phyloP scores from a whole-genome alignment of 306 rosid species.

The barrel medic (Medicago truncatula) region DNA sequence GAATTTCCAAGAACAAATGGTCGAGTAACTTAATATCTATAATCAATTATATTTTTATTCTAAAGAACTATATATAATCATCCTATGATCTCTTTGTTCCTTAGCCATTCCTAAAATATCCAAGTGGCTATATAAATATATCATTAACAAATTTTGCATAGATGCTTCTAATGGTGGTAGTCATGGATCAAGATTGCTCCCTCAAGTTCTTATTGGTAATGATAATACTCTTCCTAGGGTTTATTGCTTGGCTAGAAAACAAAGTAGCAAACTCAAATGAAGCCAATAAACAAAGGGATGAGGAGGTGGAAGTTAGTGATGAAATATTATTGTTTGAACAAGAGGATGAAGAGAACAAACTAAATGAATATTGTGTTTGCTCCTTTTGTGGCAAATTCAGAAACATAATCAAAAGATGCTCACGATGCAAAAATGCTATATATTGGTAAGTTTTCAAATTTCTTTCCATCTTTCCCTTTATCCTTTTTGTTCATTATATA shows the following conservation, averaged over 20 bases:
- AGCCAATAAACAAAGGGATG: slow-evolving; percentile 8
- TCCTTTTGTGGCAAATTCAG: slow-evolving; percentile 47
- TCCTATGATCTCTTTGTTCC: slow-evolving; percentile 7
- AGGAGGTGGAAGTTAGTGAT: not conserved
- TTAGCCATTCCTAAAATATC: not conserved
- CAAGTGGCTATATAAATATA: not conserved
- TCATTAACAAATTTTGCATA: not conserved
- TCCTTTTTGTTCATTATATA: not conserved
- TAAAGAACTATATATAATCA: slow-evolving; percentile 4
- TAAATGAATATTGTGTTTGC: slow-evolving; percentile 23
- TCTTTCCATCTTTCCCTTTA: not conserved
- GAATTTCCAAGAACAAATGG: slow-evolving; percentile 37
- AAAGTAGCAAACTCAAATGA: slow-evolving; percentile 30
- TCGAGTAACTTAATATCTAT: not conserved
- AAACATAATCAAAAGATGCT: slow-evolving; percentile 32
- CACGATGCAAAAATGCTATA: slow-evolving; percentile 40
- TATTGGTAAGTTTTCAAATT: slow-evolving; percentile 41
- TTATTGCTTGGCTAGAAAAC: slow-evolving; percentile 36
- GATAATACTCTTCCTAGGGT: slow-evolving; percentile 20
- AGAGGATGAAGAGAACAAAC: not conserved
- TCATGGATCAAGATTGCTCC: slow-evolving; percentile 23
- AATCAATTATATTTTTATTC: slow-evolving; percentile 1
- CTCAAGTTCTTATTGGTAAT: slow-evolving; percentile 29
- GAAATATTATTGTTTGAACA: slow-evolving; percentile 3
- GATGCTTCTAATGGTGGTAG: slow-evolving; percentile 16